Percentiles rank a stretch among this genome's conserved stretches.
Conservation (phyloP, 2,329 filamentous ascomycete species). For the Thielaviopsis punctulata region DNA sequence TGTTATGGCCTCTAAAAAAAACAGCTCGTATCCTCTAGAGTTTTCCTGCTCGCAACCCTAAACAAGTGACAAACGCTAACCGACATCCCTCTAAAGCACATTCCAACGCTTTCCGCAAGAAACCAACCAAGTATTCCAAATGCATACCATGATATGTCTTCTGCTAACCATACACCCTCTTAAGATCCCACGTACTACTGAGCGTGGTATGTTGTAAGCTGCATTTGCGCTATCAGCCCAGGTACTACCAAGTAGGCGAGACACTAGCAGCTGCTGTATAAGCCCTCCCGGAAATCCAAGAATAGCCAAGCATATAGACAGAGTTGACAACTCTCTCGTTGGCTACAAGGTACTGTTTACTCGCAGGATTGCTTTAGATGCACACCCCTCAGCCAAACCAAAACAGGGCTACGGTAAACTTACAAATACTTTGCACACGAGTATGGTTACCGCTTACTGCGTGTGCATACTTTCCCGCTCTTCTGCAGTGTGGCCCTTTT, state of each 20-base stretch:
- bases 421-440: neutral
- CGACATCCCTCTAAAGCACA: neutral
- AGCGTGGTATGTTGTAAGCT: neutral
- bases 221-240: neutral
- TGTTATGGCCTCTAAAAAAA: too few species aligned
- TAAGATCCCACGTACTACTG: too few species aligned
- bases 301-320: neutral
- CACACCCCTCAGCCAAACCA: neutral
- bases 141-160: neutral
- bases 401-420: neutral
- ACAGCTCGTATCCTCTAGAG: neutral
- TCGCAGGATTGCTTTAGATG: neutral
- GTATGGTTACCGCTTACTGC: neutral
- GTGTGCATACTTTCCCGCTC: neutral
- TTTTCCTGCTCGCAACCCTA: too few species aligned
- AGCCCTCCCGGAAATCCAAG: neutral
- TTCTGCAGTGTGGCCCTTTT: neutral
- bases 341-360: neutral
- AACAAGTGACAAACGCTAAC: neutral
- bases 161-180: too few species aligned
- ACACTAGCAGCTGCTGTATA: neutral
- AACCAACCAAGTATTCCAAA: neutral
- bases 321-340: neutral
- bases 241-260: neutral
- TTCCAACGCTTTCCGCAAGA: neutral